These are phyloP conservation scores for Terfezia boudieri DNA, from an alignment of 495 filamentous ascomycete genomes.

Conservation along the genomic window DNA sequence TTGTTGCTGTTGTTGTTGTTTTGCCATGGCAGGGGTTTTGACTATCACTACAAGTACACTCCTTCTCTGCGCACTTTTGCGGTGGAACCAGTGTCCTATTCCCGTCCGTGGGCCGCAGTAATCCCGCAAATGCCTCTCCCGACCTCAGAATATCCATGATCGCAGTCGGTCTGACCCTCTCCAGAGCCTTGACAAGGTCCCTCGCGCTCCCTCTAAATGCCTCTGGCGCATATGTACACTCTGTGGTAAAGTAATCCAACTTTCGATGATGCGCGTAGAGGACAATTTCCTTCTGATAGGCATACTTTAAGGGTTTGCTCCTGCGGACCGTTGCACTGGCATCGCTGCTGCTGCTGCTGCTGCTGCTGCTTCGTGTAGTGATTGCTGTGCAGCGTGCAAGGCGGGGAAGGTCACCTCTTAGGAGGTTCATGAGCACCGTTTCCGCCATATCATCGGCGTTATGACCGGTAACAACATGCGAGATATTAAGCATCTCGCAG, in stretches of 20 bases:
- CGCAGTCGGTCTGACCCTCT: constrained; percentile 75
- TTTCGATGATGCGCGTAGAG: constrained; percentile 90
- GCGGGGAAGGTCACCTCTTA: constrained; percentile 73
- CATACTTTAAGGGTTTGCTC: constrained; percentile 91
- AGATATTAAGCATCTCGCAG: constrained; percentile 65
- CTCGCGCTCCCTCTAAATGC: constrained; percentile 90
- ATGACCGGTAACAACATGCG: constrained; percentile 90
- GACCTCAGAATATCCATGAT: constrained; percentile 88
- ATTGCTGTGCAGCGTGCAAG: constrained; percentile 82
- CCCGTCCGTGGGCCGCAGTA: constrained; percentile 28
- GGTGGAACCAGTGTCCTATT: constrained; percentile 9
- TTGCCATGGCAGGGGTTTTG: constrained; percentile 37
- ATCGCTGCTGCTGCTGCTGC: constrained; percentile 25
- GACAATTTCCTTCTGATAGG: constrained; percentile 97
- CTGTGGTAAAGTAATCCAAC: constrained; percentile 92
- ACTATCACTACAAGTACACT: constrained; percentile 38
- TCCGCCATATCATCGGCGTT: constrained; percentile 98
- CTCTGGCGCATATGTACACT: constrained; percentile 95
- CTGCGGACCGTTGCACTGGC: constrained; percentile 49
- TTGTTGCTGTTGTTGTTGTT: background rate
- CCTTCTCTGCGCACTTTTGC: constrained; percentile 40
- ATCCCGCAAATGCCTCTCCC: constrained; percentile 81
- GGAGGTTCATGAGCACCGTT: constrained; percentile 90
- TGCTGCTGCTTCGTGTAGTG: constrained; percentile 29
- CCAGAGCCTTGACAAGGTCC: constrained; percentile 79